Percentiles rank a stretch among this genome's conserved stretches.
These are phyloP conservation scores for Aechmea fasciata DNA, from an alignment of 176 grass and related monocot species.

Conservation along the genomic window DNA sequence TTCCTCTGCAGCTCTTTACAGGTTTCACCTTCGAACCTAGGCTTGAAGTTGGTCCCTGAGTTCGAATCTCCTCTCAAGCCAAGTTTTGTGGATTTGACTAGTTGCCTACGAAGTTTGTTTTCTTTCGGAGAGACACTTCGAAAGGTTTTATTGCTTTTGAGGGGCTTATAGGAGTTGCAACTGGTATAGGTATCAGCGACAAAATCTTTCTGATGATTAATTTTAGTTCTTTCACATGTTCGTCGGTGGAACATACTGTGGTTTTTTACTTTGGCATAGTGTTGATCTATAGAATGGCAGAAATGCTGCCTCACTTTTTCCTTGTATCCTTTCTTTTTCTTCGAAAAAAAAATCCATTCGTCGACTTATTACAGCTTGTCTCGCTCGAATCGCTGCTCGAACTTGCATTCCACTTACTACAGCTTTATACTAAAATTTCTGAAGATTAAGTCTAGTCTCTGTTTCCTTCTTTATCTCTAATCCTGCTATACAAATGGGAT, in stretches of 20 bases:
- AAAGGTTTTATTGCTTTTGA: background rate
- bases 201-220: background rate
- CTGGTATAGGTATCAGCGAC: background rate
- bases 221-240: background rate
- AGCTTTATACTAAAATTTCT: too few species aligned
- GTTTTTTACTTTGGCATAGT: background rate
- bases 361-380: too few species aligned
- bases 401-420: too few species aligned
- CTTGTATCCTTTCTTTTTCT: background rate
- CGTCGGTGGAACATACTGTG: background rate
- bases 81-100: background rate
- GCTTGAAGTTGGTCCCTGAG: constrained; percentile 55
- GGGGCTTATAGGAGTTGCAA: background rate
- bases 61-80: background rate
- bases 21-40: constrained; percentile 93
- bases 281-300: background rate
- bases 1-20: constrained; percentile 89
- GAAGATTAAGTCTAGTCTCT: too few species aligned
- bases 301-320: background rate
- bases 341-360: too few species aligned
- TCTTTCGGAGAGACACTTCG: background rate
- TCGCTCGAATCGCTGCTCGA: too few species aligned
- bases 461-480: too few species aligned
- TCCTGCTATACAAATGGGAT: too few species aligned
- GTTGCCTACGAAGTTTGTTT: background rate